phyloP scores from a whole-genome alignment of 257 asterid genomes.

The Rehmannia glutinosa region DNA sequence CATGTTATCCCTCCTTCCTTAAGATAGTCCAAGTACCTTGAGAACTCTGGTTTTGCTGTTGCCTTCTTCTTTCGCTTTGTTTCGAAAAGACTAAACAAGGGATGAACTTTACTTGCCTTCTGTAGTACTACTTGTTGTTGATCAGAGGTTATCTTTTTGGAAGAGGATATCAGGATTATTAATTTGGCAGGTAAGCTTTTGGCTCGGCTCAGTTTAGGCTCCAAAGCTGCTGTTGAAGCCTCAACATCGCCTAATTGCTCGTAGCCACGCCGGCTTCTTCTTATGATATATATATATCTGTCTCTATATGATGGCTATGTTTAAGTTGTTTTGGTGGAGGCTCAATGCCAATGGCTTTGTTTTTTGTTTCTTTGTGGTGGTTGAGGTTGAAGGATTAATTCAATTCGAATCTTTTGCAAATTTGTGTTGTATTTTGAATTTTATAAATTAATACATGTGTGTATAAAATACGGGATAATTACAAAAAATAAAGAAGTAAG shows the following conservation, averaged over 20 bases:
- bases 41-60: constrained; percentile 67
- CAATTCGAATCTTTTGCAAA: too few species aligned
- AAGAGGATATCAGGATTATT: too few species aligned
- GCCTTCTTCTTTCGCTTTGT: constrained; percentile 45
- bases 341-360: too few species aligned
- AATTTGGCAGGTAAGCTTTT: constrained; percentile 26
- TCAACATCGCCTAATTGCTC: constrained; percentile 27
- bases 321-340: too few species aligned
- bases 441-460: too few species aligned
- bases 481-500: too few species aligned
- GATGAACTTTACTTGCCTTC: constrained; percentile 45
- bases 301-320: too few species aligned
- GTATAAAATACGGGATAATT: too few species aligned
- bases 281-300: too few species aligned
- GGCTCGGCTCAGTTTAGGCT: constrained; percentile 37
- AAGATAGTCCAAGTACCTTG: constrained; percentile 64
- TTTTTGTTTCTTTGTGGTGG: too few species aligned
- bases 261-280: constrained; percentile 37
- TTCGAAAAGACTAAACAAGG: constrained; percentile 44
- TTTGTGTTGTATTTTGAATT: too few species aligned
- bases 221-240: neutral
- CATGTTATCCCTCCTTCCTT: constrained; percentile 55
- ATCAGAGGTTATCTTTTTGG: constrained; percentile 14
- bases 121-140: constrained; percentile 21
- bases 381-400: too few species aligned